phyloP scores from a whole-genome alignment of 2,329 filamentous ascomycete genomes.

The Aspergillus flavus region DNA sequence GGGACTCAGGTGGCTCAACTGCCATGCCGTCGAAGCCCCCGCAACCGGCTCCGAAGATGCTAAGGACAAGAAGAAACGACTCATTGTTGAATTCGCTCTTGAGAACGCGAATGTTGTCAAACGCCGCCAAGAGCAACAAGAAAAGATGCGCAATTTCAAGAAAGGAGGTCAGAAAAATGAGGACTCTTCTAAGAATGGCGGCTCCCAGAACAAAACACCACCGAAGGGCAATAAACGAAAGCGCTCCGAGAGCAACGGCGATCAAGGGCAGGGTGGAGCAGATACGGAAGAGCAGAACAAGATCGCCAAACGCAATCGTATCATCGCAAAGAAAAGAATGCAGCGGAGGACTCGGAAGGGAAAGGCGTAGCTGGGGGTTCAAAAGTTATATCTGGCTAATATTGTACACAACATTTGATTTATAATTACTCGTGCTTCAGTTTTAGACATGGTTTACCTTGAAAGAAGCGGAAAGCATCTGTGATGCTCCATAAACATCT shows the following conservation, averaged over 20 bases:
- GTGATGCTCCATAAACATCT: not conserved
- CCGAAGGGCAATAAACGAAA: slow-evolving; percentile 36
- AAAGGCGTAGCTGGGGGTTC: slow-evolving; percentile 25
- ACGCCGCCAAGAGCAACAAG: slow-evolving; percentile 57
- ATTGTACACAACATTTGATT: slow-evolving; percentile 12
- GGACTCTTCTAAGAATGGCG: slow-evolving; percentile 8
- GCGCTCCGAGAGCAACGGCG: slow-evolving; percentile 29
- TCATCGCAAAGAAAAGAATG: slow-evolving; percentile 83
- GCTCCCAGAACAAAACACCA: slow-evolving; percentile 16
- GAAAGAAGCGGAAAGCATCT: slow-evolving; percentile 21
- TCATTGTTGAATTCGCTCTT: slow-evolving; percentile 97
- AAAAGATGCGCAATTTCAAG: slow-evolving; percentile 26
- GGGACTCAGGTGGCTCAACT: slow-evolving; percentile 92
- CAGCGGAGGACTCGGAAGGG: slow-evolving; percentile 66
- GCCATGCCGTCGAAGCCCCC: slow-evolving; percentile 59
- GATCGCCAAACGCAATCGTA: slow-evolving; percentile 67
- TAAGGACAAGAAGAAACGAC: slow-evolving; percentile 77
- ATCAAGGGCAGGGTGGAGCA: slow-evolving; percentile 22
- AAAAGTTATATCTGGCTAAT: slow-evolving; percentile 17
- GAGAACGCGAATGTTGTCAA: slow-evolving; percentile 97
- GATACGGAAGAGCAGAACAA: slow-evolving; percentile 53
- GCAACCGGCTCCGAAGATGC: slow-evolving; percentile 34
- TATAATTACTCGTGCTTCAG: slow-evolving; percentile 10
- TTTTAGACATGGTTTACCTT: not conserved
- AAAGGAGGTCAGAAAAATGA: slow-evolving; percentile 19